A percentile compares a stretch with the other conserved stretches of the same genome.
These are phyloP conservation scores for Claviceps sp. DNA, from an alignment of 2,329 filamentous ascomycete species.

Conservation along the genomic window DNA sequence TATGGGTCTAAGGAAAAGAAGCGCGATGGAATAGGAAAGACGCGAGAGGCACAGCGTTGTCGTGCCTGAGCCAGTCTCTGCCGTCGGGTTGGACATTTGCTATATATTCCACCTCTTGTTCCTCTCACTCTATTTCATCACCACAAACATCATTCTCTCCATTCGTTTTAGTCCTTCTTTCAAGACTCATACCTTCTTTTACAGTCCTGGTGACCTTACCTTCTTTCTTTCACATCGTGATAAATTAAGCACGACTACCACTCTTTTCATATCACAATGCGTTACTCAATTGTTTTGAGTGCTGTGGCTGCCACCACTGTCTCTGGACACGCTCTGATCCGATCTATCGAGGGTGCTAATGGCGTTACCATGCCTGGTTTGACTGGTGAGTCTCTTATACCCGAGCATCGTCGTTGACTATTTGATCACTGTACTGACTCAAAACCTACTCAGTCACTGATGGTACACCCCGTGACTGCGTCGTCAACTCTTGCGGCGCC, in stretches of 20 bases:
- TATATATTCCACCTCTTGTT: neutral
- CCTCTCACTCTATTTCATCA: neutral
- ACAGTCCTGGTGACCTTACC: conserved; percentile 1
- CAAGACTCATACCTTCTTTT: neutral
- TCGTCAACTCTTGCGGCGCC: conserved; percentile 5
- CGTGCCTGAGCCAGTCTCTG: neutral
- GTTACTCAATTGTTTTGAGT: conserved; percentile 14
- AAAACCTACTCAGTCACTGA: neutral
- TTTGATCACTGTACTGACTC: conserved; percentile 1
- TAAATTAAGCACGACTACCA: no score
- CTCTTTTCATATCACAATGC: conserved; percentile 13
- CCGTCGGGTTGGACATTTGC: neutral
- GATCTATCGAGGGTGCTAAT: conserved; percentile 1
- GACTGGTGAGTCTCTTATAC: conserved; percentile 17
- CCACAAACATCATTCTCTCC: neutral
- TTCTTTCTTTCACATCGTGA: neutral
- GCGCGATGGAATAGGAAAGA: no score
- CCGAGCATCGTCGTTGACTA: no score
- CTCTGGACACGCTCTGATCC: conserved; percentile 3
- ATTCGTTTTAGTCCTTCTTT: neutral
- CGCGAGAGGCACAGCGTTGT: no score
- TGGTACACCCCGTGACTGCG: conserved; percentile 5
- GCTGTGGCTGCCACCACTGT: conserved; percentile 16
- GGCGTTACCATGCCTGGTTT: conserved; percentile 3
- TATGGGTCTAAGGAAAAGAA: no score